These are phyloP conservation scores for Centrapalus pauciflorus DNA, from an alignment of 129 eudicot genomes.

Conservation along the genomic window DNA sequence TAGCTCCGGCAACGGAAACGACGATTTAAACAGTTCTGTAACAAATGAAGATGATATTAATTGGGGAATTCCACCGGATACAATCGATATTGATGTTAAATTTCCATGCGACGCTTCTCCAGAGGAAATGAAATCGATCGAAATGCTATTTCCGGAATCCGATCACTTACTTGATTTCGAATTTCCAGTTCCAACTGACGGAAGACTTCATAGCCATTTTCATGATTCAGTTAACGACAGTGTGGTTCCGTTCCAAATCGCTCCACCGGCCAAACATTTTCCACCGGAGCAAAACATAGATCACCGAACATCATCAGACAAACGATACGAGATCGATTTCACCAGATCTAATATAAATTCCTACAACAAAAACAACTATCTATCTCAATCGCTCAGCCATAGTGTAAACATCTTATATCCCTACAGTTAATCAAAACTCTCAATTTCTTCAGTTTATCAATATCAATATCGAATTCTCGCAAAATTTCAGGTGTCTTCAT, in stretches of 20 bases:
- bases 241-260: slow-evolving; percentile 62
- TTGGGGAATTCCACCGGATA: slow-evolving; percentile 17
- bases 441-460: background rate
- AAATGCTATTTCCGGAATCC: slow-evolving; percentile 40
- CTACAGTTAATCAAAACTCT: background rate
- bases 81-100: slow-evolving; percentile 12
- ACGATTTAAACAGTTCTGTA: slow-evolving; percentile 14
- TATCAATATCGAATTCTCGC: background rate
- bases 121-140: slow-evolving; percentile 49
- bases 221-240: slow-evolving; percentile 41
- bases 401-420: slow-evolving; percentile 41
- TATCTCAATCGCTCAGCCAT: slow-evolving; percentile 46
- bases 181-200: slow-evolving; percentile 33
- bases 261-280: slow-evolving; percentile 13
- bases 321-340: slow-evolving; percentile 65
- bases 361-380: slow-evolving; percentile 34
- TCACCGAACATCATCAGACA: slow-evolving; percentile 34
- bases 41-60: slow-evolving; percentile 16
- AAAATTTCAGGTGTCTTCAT: slow-evolving; percentile 63
- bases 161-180: slow-evolving; percentile 56
- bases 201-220: slow-evolving; percentile 17
- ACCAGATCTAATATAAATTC: slow-evolving; percentile 44
- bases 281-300: slow-evolving; percentile 4
- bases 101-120: slow-evolving; percentile 24
- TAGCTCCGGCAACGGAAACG: slow-evolving; percentile 10